These are phyloP conservation scores for Leccinum subtestaceum DNA, from an alignment of 768 basidiomycete genomes.

Conservation along the genomic window DNA sequence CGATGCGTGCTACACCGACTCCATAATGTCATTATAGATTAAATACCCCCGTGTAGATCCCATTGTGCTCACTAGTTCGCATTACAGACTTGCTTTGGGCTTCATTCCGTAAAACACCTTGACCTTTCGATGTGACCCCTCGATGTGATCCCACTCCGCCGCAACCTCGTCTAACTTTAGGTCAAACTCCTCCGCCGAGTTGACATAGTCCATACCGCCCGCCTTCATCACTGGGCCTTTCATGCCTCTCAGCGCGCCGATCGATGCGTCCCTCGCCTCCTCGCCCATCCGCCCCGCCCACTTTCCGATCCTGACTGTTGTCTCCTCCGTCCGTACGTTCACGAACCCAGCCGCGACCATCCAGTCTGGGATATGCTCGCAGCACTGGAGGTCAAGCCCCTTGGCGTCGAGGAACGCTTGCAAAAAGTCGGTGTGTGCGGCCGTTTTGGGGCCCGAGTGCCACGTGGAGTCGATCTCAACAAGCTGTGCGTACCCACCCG, in stretches of 20 bases:
- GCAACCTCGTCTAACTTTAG: conserved; percentile 13
- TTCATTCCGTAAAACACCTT: conserved; percentile 9
- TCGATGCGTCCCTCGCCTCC: conserved; percentile 18
- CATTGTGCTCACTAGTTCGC: not conserved
- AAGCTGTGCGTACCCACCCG: conserved; percentile 32
- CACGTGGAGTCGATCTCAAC: conserved; percentile 23
- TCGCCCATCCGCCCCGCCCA: conserved; percentile 20
- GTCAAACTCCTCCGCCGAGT: conserved; percentile 19
- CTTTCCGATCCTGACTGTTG: conserved; percentile 13
- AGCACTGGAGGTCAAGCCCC: conserved; percentile 10
- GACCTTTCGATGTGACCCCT: conserved; percentile 8
- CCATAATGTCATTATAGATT: not conserved
- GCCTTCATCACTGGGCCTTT: conserved; percentile 23
- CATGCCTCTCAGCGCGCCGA: conserved; percentile 20
- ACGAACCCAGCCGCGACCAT: conserved; percentile 4
- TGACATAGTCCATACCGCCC: conserved; percentile 21
- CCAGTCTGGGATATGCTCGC: conserved; percentile 10
- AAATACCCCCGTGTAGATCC: not conserved
- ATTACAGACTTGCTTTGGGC: not conserved
- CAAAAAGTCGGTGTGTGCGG: conserved; percentile 7
- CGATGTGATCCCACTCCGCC: conserved; percentile 22
- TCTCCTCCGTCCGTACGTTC: conserved; percentile 11
- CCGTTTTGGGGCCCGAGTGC: conserved; percentile 12
- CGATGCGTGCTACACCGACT: not conserved
- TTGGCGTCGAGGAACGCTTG: conserved; percentile 9